Conservation (phyloP, 306 rosid genomes). For the Citrullus mucosospermus region DNA sequence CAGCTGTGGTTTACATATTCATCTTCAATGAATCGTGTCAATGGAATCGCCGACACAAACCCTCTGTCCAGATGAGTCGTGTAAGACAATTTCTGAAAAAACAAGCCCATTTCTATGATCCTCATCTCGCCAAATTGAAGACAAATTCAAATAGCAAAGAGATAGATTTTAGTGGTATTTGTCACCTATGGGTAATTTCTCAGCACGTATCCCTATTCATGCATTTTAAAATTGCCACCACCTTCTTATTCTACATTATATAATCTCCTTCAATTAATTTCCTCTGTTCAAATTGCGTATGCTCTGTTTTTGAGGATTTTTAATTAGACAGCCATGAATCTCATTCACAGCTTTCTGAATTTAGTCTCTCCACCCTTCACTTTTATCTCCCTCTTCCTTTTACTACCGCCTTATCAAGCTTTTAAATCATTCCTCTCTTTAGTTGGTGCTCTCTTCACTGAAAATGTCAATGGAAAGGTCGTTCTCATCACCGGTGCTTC, state of each 20-base stretch:
- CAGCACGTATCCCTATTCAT: neutral
- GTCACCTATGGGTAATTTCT: neutral
- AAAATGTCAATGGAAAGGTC: slow-evolving; percentile 45
- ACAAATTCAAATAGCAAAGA: neutral
- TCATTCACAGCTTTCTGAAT: slow-evolving; percentile 38
- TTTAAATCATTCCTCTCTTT: slow-evolving; percentile 26
- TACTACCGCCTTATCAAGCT: slow-evolving; percentile 37
- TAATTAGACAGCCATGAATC: slow-evolving; percentile 5
- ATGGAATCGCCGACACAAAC: neutral
- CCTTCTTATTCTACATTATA: neutral
- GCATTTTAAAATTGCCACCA: neutral
- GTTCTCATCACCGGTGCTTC: slow-evolving; percentile 66
- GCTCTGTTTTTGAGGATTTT: neutral
- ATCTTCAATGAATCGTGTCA: neutral
- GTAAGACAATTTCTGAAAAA: neutral
- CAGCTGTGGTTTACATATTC: neutral
- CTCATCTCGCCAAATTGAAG: neutral
- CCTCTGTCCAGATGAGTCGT: neutral
- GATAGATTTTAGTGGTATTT: neutral
- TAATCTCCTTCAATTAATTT: neutral
- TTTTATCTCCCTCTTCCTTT: slow-evolving; percentile 33
- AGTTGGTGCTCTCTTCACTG: slow-evolving; percentile 20
- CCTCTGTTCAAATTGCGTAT: neutral
- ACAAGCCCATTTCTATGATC: neutral
- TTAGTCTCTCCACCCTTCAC: slow-evolving; percentile 43